Base-by-base conservation (phyloP, 148 eudicot genomes). In the Persicaria maculosa region DNA sequence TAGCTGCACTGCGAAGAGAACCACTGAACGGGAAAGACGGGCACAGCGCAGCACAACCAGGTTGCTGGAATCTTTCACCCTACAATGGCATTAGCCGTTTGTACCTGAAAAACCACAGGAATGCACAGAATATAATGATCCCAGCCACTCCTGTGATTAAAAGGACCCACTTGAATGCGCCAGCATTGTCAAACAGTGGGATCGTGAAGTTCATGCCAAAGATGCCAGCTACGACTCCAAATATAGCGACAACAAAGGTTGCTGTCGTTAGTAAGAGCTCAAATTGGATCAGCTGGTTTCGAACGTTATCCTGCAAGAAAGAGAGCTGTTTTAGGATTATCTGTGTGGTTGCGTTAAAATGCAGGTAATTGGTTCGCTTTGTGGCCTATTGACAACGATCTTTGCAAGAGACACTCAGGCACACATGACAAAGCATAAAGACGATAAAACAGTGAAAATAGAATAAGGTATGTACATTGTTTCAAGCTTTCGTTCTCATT, bases 221-320 rank as follows among this genome's bases (percentile, higher is more conserved):
- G 36, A 96, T 79, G 15, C 97, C 99, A 0, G 97, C 97, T 72
- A 96, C 94, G 57, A 96, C 97, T 6, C 97, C 99, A 57, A 90
- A 92, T 54, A 96, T 92, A 73, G 99, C 97, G 5, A 96, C 97
- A 1, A 92, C 97, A 72, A 96, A 96, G 36, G 97, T 92, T 47
- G 97, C 99, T 31, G 97, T 92, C 16, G 99, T 96, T 9, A 96
- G 82, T 14, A 96, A 65, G 88, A 96, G 84, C 84, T 96, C 99
- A 12, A 92, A 96, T 79, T 92, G 97, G 59, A 96, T 92, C 81
- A 96, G 97, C 83, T 96, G 97, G 87, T 96, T 96, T 74, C 97
- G 90, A 11, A 92, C 99, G 72, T 87, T 96, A 77, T 92, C 99
- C 99, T 96, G 97, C 78, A 83, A 40, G 47, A 10, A 15, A 31